These are phyloP conservation scores for Macrolepiota dolichaula DNA, from an alignment of 768 basidiomycete genomes.

Conservation along the genomic window DNA sequence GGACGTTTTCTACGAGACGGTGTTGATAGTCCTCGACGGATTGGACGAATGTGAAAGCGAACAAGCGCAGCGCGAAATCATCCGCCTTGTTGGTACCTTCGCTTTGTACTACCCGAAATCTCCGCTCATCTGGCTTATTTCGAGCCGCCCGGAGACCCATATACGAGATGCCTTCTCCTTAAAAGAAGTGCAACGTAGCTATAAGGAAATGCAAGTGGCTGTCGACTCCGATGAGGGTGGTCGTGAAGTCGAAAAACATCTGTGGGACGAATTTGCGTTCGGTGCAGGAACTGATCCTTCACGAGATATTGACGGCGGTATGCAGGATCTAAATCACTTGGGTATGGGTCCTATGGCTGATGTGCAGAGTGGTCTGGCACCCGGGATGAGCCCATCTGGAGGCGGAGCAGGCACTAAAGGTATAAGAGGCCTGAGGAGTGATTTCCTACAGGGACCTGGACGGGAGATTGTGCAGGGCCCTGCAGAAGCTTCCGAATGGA, in stretches of 20 bases:
- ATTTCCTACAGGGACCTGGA: too few relatives aligned
- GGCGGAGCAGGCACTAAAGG: too few relatives aligned
- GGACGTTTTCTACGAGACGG: neutral
- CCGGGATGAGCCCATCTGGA: too few relatives aligned
- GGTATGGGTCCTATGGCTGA: too few relatives aligned
- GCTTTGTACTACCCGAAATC: neutral
- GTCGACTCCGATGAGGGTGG: constrained; percentile 11
- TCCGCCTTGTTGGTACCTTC: constrained; percentile 10
- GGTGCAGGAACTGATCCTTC: too few relatives aligned
- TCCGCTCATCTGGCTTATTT: constrained; percentile 22
- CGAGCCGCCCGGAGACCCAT: constrained; percentile 24
- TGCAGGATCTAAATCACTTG: too few relatives aligned
- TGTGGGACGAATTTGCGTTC: constrained; percentile 12
- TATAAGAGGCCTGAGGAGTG: too few relatives aligned
- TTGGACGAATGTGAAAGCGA: constrained; percentile 22
- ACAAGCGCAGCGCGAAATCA: constrained; percentile 13
- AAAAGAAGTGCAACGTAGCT: neutral
- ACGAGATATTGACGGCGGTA: too few relatives aligned
- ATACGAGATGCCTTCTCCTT: constrained; percentile 12
- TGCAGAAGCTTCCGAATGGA: too few relatives aligned
- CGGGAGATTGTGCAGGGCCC: too few relatives aligned
- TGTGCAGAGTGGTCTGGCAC: too few relatives aligned
- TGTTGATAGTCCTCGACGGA: constrained; percentile 20
- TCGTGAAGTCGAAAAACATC: constrained; percentile 17
- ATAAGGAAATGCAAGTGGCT: neutral